phyloP scores from a whole-genome alignment of 441 rosid genomes.

The Arabidopsis lyrata region DNA sequence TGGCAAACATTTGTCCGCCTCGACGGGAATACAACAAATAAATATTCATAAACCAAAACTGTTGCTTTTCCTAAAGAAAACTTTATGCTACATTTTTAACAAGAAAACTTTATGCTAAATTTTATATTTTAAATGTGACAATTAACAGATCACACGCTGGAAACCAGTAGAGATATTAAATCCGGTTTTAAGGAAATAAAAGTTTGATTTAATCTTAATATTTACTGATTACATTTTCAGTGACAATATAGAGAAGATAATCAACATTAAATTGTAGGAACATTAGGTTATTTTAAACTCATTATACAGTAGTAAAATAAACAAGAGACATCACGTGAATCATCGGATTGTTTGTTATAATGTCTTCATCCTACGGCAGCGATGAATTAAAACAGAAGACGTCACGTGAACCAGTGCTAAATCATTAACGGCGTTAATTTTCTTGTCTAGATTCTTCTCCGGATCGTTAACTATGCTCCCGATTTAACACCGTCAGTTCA shows the following conservation, averaged over 20 bases:
- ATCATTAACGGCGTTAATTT: constrained; percentile 17
- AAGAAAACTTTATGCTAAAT: background rate
- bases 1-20: constrained; percentile 41
- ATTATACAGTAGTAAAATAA: background rate
- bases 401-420: constrained; percentile 39
- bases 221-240: constrained; percentile 3
- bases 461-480: background rate
- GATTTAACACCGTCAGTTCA: background rate
- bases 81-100: constrained; percentile 1
- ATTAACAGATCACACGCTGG: constrained; percentile 4
- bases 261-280: background rate
- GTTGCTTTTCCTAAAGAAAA: constrained; percentile 23
- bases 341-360: constrained; percentile 35
- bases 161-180: background rate
- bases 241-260: background rate
- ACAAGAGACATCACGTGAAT: constrained; percentile 40
- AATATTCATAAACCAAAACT: constrained; percentile 13
- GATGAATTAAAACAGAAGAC: constrained; percentile 34
- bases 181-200: background rate
- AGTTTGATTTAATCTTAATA: background rate
- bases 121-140: constrained; percentile 12
- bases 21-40: constrained; percentile 14
- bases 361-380: constrained; percentile 42
- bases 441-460: background rate
- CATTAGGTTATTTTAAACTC: background rate